phyloP scores from a whole-genome alignment of 306 rosid species.

The Dalbergia cultrata region DNA sequence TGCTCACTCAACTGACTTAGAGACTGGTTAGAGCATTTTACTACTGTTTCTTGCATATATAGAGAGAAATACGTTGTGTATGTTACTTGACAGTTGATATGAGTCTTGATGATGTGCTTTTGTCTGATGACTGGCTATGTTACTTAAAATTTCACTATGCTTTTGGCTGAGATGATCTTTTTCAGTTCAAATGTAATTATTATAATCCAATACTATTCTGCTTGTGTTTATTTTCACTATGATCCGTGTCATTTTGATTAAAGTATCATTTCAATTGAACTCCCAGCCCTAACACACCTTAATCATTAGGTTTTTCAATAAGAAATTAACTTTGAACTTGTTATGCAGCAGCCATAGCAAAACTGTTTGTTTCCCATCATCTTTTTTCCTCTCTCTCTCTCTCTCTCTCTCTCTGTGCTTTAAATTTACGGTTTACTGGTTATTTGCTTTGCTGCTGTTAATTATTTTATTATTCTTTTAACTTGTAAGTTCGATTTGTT shows the following conservation, averaged over 20 bases:
- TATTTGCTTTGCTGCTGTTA: not conserved
- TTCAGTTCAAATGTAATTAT: not conserved
- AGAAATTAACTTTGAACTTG: not conserved
- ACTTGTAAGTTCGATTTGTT: conserved; percentile 35
- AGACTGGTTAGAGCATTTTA: not conserved
- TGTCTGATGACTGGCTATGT: not conserved
- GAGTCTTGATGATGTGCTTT: not conserved
- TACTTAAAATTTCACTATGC: conserved; percentile 16
- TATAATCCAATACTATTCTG: not conserved
- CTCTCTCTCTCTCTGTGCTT: no score
- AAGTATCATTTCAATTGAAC: conserved; percentile 8
- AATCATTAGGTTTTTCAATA: not conserved
- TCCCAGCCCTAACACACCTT: conserved; percentile 9
- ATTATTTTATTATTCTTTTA: not conserved
- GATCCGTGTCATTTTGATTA: not conserved
- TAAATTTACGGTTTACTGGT: not conserved
- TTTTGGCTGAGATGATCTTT: conserved; percentile 3
- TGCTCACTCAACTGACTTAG: conserved; percentile 12
- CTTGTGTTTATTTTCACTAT: not conserved
- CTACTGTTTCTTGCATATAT: not conserved
- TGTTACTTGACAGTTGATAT: not conserved
- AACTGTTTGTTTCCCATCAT: no score
- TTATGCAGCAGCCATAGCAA: not conserved
- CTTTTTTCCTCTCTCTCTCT: no score
- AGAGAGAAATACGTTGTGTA: not conserved